Evolutionary conservation across 2,329 filamentous ascomycete genomes (phyloP), one percentile per base, ranked within the genome.

Genomic region (Tolypocladium pustulatum): DNA sequence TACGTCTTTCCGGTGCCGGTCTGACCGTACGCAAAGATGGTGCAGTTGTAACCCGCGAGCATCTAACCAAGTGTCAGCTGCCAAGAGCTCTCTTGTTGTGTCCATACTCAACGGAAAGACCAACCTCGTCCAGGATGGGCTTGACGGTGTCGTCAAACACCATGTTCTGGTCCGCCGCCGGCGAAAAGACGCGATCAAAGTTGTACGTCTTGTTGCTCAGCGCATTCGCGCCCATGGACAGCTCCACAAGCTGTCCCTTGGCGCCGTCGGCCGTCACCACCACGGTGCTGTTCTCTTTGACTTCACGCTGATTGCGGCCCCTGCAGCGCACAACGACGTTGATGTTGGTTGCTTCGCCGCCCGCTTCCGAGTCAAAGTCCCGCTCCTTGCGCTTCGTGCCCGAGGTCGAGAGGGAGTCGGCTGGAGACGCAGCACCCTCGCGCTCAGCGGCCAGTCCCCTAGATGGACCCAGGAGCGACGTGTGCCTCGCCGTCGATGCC

Each of bases 1-100:
- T 99, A 99, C 17, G 94, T 99, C 73, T 99, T 99, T 66, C 94
- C 94, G 0, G 94, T 99, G 52, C 94, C 94, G 0, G 94, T 99
- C 72, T 99, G 94, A 32, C 94, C 94, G 71, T 99, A 99, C 38
- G 94, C 94, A 67, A 99, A 99, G 61, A 99, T 96, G 6, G 94
- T 99, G 75, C 94, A 99, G 72, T 99, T 99, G 76, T 90, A 97
- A 57, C 94, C 94, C 30, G 86, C 83, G 49, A 99, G 82, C 81
- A 97, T 96, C 91, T 96, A 65, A 20, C 6, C 27, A 59, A 27
- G 57, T 51, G 55, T 65, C 41, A 57, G 55, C 58, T 40, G n/a
- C 9, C 30, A 22, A 9, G 38, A 22, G 12, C 20, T 41, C 20
- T 1, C 20, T 17, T n/a, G 8, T 10, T 7, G 37, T 5, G 4